Percentiles rank a stretch among this genome's conserved stretches.
Conservation (phyloP, 106 monocot species). For the Platanthera zijinensis region DNA sequence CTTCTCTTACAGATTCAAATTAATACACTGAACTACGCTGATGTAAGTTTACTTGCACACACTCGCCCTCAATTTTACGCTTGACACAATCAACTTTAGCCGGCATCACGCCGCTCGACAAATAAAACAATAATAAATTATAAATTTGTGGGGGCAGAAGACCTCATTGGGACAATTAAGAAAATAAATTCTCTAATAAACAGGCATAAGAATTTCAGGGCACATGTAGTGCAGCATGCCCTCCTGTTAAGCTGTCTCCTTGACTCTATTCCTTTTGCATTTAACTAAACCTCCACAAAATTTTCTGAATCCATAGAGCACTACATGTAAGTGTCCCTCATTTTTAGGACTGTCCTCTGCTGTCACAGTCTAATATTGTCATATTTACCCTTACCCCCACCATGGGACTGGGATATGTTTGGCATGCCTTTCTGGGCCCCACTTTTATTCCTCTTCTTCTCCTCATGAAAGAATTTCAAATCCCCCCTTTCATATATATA, state of each 20-base stretch:
- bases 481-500: background rate
- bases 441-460: background rate
- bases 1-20: too few species aligned
- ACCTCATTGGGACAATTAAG: too few species aligned
- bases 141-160: too few species aligned
- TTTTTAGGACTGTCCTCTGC: constrained; percentile 27
- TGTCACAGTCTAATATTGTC: constrained; percentile 21
- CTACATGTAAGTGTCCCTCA: constrained; percentile 16
- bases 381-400: constrained; percentile 10
- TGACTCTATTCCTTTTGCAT: constrained; percentile 19
- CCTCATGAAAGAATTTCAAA: background rate
- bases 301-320: constrained; percentile 2
- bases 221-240: constrained; percentile 34
- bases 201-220: constrained; percentile 23
- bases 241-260: constrained; percentile 27
- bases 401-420: constrained; percentile 43
- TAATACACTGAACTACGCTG: too few species aligned
- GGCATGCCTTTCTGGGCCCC: constrained; percentile 17
- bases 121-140: too few species aligned
- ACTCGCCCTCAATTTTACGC: too few species aligned
- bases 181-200: too few species aligned
- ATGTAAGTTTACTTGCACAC: too few species aligned
- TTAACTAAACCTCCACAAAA: constrained; percentile 2
- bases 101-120: too few species aligned
- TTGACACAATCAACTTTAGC: too few species aligned